These are phyloP conservation scores for Pseudozyma sp. DNA, from an alignment of 1,284 basidiomycete genomes.

Conservation along the genomic window DNA sequence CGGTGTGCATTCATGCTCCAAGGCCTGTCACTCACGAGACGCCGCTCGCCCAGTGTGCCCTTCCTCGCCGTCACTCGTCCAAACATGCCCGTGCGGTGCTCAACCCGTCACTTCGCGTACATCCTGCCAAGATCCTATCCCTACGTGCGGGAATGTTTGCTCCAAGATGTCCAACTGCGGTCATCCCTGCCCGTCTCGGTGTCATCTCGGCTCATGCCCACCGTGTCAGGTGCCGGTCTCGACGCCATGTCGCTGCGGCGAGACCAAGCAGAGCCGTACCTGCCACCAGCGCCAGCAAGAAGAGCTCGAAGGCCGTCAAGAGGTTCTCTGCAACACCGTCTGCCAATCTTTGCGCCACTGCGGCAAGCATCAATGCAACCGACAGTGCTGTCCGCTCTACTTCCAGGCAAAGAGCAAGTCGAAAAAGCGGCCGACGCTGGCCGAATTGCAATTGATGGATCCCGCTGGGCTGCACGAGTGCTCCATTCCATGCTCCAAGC, in stretches of 20 bases:
- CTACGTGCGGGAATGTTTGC: slow-evolving; percentile 58
- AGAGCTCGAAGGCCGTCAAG: slow-evolving; percentile 47
- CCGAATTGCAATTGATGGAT: slow-evolving; percentile 59
- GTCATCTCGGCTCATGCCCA: slow-evolving; percentile 63
- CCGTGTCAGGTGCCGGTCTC: slow-evolving; percentile 56
- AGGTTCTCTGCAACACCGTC: slow-evolving; percentile 54
- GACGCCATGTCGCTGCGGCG: slow-evolving; percentile 67
- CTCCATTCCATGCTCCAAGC: slow-evolving; percentile 55
- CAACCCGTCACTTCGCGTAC: slow-evolving; percentile 38
- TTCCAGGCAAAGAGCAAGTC: slow-evolving; percentile 60
- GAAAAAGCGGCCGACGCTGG: slow-evolving; percentile 47
- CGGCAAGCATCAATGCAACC: slow-evolving; percentile 60
- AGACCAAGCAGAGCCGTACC: slow-evolving; percentile 55
- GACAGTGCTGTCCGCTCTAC: slow-evolving; percentile 62
- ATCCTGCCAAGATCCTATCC: slow-evolving; percentile 60
- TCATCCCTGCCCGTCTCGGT: slow-evolving; percentile 54
- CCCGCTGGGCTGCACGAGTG: slow-evolving; percentile 65
- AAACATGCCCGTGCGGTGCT: slow-evolving; percentile 64
- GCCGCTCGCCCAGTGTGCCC: slow-evolving; percentile 48
- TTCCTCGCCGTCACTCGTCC: slow-evolving; percentile 50
- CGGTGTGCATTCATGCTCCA: slow-evolving; percentile 57
- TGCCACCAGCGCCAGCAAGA: slow-evolving; percentile 53
- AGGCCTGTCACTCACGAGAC: slow-evolving; percentile 56
- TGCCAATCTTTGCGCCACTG: slow-evolving; percentile 64
- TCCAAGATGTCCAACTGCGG: slow-evolving; percentile 53